Evolutionary conservation across 2,329 filamentous ascomycete species (phyloP), one percentile per base, ranked within the genome.

Genomic region (Neoarthrinium moseri): DNA sequence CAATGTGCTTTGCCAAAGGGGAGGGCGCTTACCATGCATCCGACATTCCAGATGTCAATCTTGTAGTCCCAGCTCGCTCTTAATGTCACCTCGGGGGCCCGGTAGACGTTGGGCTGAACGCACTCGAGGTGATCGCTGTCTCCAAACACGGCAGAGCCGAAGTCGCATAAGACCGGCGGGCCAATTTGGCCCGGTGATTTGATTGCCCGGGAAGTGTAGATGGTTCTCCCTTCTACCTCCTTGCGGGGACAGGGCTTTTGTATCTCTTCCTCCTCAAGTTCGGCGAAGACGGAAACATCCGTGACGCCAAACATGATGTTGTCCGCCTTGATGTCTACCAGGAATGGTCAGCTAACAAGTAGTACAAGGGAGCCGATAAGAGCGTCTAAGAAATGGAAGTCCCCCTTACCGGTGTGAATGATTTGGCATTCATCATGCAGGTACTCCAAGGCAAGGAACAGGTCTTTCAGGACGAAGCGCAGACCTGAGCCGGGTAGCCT

Each of bases 21-120:
- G 24, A 45, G 22, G 32, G 17, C 27, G 38, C 66, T 60, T 62
- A 75, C 73, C 74, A 78, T 68, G 45, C 69, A 72, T 6, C 73
- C 74, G 4, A 66, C 64, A 46, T 74, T 76, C 75, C 75, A 80
- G 42, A 80, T 71, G 57, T 80, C 75, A 11, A 74, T 61, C 15
- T 65, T 60, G 41, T 70, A 73, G 0, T 61, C 60, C 75, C 74
- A 80, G 2, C 67, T 64, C 3, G 53, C 60, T 54, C 64, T 53
- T 1, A 80, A 46, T 4, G 78, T 74, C 8, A 78, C 72, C 48
- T 80, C 69, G 0, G 68, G 68, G 2, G 66, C 60, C 36, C 71
- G 53, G 53, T 74, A 73, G 8, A 68, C 49, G 12, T 64, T 51
- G 1, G 71, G 71, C 46, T 73, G 70, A 2, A 70, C 53, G 32